These are phyloP conservation scores for Globisporangium takayamanum DNA, from an alignment of 352 stramenopile species.

Conservation along the genomic window DNA sequence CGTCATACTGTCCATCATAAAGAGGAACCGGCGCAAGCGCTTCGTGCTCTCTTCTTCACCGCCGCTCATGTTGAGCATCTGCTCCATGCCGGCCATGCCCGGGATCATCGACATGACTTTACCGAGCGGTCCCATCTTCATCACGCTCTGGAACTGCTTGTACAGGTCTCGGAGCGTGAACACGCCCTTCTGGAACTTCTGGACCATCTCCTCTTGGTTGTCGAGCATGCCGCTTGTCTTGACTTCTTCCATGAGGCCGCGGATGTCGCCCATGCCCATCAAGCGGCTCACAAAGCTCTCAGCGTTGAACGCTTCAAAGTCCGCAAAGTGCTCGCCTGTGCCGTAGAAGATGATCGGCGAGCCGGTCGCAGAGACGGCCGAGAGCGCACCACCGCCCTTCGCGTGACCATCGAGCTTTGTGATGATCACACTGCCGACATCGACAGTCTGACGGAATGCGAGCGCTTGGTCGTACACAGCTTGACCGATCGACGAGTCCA, in stretches of 20 bases:
- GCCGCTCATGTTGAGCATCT: slow-evolving; percentile 89
- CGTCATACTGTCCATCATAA: slow-evolving; percentile 99
- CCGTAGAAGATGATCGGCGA: slow-evolving; percentile 99
- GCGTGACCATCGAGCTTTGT: slow-evolving; percentile 99
- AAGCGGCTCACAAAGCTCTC: slow-evolving; percentile 97
- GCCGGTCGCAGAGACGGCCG: slow-evolving; percentile 95
- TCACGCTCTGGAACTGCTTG: slow-evolving; percentile 97
- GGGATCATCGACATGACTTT: slow-evolving; percentile 99
- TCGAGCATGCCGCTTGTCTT: slow-evolving; percentile 88
- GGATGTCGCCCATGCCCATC: slow-evolving; percentile 97
- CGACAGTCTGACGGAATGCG: slow-evolving; percentile 93
- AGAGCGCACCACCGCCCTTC: slow-evolving; percentile 97
- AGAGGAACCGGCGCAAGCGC: slow-evolving; percentile 95
- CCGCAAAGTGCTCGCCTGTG: slow-evolving; percentile 96
- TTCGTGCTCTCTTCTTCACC: slow-evolving; percentile 91
- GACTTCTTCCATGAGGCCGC: slow-evolving; percentile 94
- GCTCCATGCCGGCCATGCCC: slow-evolving; percentile 87
- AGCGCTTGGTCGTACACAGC: slow-evolving; percentile 95
- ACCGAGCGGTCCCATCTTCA: slow-evolving; percentile 96
- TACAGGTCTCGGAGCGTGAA: slow-evolving; percentile 99
- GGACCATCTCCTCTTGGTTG: slow-evolving; percentile 94
- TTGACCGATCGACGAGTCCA: slow-evolving; percentile 99
- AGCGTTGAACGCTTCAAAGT: slow-evolving; percentile 98
- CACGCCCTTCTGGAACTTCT: slow-evolving; percentile 93
- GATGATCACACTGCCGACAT: slow-evolving; percentile 98